Percentiles rank a stretch among this genome's conserved stretches.
These are phyloP conservation scores for Vigna hirtella DNA, from an alignment of 306 rosid species.

Conservation along the genomic window DNA sequence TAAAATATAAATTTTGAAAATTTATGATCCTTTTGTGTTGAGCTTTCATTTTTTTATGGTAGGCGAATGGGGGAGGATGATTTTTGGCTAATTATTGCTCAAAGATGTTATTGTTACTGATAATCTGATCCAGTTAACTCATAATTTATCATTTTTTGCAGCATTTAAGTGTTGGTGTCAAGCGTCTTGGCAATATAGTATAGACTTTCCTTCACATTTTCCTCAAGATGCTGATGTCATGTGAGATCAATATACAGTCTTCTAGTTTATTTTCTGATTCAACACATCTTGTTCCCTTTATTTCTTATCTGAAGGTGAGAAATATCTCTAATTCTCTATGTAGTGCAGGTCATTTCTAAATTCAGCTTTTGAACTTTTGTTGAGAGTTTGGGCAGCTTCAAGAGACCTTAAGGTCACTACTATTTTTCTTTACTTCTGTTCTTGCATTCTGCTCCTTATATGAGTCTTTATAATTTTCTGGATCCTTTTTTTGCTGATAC, in stretches of 20 bases:
- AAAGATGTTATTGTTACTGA: constrained; percentile 11
- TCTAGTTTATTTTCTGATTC: constrained; percentile 38
- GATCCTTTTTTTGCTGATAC: neutral
- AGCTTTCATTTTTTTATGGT: constrained; percentile 10
- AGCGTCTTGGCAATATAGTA: constrained; percentile 86
- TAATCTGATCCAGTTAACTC: constrained; percentile 27
- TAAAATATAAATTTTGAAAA: constrained; percentile 35
- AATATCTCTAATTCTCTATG: constrained; percentile 40
- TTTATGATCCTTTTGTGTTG: constrained; percentile 38
- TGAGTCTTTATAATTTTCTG: constrained; percentile 33
- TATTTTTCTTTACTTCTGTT: constrained; percentile 15
- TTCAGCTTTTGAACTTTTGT: constrained; percentile 92
- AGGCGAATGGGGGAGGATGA: constrained; percentile 6
- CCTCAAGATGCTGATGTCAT: constrained; percentile 81
- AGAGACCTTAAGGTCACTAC: constrained; percentile 81
- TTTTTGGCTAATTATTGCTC: constrained; percentile 14
- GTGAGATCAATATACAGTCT: constrained; percentile 66
- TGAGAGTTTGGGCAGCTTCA: constrained; percentile 94
- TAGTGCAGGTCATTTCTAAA: constrained; percentile 93
- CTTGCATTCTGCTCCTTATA: constrained; percentile 3
- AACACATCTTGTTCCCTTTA: constrained; percentile 12
- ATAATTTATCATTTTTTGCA: constrained; percentile 55
- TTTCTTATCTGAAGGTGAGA: constrained; percentile 54
- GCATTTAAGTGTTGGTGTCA: constrained; percentile 99
- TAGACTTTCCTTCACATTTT: constrained; percentile 76